phyloP scores from a whole-genome alignment of 202 grass and related monocot genomes.

The Sporobolus alterniflorus region DNA sequence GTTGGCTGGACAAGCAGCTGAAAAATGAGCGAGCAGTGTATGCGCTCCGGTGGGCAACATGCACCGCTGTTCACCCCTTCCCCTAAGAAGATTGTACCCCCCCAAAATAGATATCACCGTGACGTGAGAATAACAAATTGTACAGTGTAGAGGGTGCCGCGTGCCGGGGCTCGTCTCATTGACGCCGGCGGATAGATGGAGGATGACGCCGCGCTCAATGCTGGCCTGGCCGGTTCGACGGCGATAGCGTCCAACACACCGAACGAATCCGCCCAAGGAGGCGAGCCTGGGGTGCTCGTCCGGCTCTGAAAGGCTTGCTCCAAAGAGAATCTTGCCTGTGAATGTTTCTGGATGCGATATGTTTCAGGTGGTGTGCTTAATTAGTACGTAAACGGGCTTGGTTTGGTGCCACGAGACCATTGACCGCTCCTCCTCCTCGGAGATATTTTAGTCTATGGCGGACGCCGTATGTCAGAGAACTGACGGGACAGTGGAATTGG shows the following conservation, averaged over 20 bases:
- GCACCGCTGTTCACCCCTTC: neutral
- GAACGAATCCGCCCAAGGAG: conserved; percentile 41
- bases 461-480: neutral
- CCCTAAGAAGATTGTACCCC: neutral
- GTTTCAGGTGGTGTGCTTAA: neutral
- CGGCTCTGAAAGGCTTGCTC: neutral
- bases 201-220: conserved; percentile 8
- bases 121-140: neutral
- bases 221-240: neutral
- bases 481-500: neutral
- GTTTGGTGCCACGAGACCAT: neutral
- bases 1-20: neutral
- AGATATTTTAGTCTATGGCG: conserved; percentile 17
- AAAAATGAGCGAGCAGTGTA: neutral
- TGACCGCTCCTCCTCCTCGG: no score
- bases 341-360: neutral
- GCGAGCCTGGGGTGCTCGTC: conserved; percentile 38
- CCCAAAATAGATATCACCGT: neutral
- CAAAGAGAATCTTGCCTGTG: conserved; percentile 14
- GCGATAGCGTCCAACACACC: conserved; percentile 33
- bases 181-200: neutral
- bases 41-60: neutral
- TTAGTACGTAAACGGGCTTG: neutral
- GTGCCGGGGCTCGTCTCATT: neutral
- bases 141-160: neutral